phyloP scores from a whole-genome alignment of 441 rosid species.

The Corymbia citriodora region DNA sequence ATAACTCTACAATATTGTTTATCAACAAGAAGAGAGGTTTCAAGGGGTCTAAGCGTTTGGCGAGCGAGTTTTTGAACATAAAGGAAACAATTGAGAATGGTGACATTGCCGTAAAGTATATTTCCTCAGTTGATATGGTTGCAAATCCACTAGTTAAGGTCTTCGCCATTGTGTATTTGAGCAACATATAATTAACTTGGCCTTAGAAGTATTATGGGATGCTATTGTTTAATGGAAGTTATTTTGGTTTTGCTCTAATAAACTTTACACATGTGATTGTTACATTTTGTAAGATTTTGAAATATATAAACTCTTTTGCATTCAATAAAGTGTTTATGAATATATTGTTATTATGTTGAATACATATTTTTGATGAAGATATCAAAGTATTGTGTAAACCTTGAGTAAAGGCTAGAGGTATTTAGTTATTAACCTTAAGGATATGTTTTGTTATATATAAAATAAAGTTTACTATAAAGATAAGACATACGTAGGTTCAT shows the following conservation, averaged over 20 bases:
- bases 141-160: no score
- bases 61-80: not conserved
- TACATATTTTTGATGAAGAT: not conserved
- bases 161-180: not conserved
- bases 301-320: not conserved
- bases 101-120: not conserved
- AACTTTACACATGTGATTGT: no score
- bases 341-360: not conserved
- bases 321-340: not conserved
- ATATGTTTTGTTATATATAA: no score
- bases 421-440: not conserved
- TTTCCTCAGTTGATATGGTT: not conserved
- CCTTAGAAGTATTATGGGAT: not conserved
- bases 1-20: not conserved
- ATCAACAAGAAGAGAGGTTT: not conserved
- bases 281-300: not conserved
- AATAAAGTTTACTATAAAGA: no score
- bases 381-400: not conserved
- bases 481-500: no score
- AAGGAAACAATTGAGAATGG: no score
- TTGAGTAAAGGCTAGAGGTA: not conserved
- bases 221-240: not conserved
- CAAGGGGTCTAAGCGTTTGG: not conserved
- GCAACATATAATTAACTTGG: not conserved
- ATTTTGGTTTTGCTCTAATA: no score